phyloP scores from a whole-genome alignment of 345 rosid species.

The Dipteronia dyeriana region DNA sequence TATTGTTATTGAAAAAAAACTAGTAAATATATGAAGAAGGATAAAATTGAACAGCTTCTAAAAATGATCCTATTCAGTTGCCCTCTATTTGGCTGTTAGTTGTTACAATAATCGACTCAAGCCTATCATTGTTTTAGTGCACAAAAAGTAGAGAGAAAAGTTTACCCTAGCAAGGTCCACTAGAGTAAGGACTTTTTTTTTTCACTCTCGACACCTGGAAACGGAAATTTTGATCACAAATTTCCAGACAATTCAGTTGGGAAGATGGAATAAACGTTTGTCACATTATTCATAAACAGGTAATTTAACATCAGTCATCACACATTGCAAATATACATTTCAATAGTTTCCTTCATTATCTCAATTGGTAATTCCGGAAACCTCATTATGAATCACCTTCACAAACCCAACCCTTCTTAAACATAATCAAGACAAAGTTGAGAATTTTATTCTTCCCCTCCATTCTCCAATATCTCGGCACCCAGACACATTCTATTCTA shows the following conservation, averaged over 20 bases:
- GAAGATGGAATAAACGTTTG: neutral
- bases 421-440: neutral
- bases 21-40: neutral
- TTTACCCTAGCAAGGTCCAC: neutral
- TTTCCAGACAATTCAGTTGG: neutral
- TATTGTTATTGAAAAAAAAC: neutral
- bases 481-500: neutral
- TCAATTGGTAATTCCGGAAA: neutral
- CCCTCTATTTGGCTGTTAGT: neutral
- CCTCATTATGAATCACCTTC: neutral
- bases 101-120: neutral
- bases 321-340: neutral
- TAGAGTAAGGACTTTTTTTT: neutral
- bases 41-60: neutral
- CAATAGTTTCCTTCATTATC: neutral
- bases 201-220: neutral
- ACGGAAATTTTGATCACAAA: neutral
- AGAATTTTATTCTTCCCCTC: neutral
- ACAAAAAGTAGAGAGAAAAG: neutral
- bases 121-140: too few relatives aligned
- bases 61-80: neutral
- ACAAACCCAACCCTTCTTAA: neutral
- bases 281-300: neutral
- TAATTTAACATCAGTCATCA: neutral
- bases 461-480: conserved; percentile 4